phyloP scores from a whole-genome alignment of 1,284 basidiomycete species.

The Irpex sp. region DNA sequence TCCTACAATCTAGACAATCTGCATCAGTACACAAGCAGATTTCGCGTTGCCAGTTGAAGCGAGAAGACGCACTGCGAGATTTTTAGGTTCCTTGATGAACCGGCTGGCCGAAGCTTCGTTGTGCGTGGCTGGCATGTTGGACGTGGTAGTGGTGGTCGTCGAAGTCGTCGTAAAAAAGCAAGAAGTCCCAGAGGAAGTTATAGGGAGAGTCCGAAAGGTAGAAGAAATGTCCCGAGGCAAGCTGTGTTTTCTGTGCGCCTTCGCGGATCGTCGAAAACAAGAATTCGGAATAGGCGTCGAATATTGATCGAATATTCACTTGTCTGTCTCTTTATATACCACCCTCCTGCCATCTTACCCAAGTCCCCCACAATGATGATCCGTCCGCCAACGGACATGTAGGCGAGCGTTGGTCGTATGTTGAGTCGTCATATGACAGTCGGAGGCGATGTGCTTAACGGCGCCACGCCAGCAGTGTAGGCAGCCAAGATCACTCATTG shows the following conservation, averaged over 20 bases:
- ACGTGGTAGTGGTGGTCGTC: not conserved
- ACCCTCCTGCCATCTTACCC: not conserved
- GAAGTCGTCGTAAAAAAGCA: not conserved
- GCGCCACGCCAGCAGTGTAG: too few relatives aligned
- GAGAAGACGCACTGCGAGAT: conserved; percentile 52
- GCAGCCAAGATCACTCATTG: too few relatives aligned
- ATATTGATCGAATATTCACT: not conserved
- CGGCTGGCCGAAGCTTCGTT: conserved; percentile 24
- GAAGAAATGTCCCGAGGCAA: not conserved
- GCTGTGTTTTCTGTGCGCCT: not conserved
- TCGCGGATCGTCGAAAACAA: not conserved
- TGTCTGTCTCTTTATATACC: not conserved
- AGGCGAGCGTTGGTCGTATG: not conserved
- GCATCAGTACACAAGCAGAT: conserved; percentile 2
- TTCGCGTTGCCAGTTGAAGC: not conserved
- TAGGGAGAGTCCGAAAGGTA: not conserved
- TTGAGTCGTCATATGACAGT: not conserved
- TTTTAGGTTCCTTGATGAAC: conserved; percentile 68
- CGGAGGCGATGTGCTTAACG: not conserved
- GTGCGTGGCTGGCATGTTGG: conserved; percentile 8
- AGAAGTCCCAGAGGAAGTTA: not conserved
- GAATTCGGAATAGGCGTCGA: not conserved
- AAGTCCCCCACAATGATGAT: not conserved
- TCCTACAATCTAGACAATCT: conserved; percentile 55
- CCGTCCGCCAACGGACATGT: not conserved